These are phyloP conservation scores for Ceratonia siliqua DNA, from an alignment of 306 rosid genomes.

Conservation along the genomic window DNA sequence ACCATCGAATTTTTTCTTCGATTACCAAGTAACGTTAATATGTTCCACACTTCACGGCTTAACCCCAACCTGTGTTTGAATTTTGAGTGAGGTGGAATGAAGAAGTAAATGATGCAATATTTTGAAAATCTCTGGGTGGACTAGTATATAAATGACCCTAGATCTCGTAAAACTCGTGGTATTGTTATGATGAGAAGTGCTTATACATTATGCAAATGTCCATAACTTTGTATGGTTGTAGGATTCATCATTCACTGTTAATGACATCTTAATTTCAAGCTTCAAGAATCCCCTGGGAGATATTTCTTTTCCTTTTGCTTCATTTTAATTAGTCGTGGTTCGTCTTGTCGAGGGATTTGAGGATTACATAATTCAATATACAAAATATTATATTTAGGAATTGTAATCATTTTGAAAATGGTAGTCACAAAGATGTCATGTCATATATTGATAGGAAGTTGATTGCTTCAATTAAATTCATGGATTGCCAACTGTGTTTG, in stretches of 20 bases:
- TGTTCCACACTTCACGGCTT: too few species aligned
- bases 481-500: not conserved
- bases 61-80: not conserved
- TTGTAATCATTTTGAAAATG: not conserved
- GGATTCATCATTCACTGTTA: not conserved
- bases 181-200: not conserved
- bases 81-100: not conserved
- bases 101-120: not conserved
- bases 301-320: not conserved
- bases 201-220: not conserved
- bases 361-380: not conserved
- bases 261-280: not conserved
- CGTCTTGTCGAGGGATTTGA: not conserved
- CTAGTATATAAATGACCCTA: not conserved
- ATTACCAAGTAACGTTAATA: too few species aligned
- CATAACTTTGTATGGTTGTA: not conserved
- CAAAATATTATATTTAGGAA: not conserved
- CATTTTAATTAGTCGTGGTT: not conserved
- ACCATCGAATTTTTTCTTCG: too few species aligned
- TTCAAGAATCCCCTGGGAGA: not conserved
- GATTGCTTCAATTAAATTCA: not conserved
- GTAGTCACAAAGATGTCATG: not conserved
- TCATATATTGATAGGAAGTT: not conserved
- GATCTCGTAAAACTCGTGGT: not conserved
- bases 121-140: not conserved